Base-by-base conservation (phyloP, 2,329 filamentous ascomycete species). In the Nemania bipapillata region DNA sequence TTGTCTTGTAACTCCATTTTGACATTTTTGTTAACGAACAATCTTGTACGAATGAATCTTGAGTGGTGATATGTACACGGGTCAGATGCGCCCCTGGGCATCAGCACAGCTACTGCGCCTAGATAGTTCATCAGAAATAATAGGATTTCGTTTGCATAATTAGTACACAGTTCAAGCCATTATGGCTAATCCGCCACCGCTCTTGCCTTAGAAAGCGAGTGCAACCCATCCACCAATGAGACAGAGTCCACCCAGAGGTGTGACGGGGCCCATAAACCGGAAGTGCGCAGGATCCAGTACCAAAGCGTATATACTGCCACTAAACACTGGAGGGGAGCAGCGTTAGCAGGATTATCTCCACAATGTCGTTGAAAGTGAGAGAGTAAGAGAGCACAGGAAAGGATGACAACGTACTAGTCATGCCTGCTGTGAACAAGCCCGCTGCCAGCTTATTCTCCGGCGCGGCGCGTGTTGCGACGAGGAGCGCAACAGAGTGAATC, bases 161-260 rank as follows among this genome's bases (percentile, higher is more conserved):
- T n/a, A n/a, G n/a, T n/a, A n/a, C n/a, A n/a, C n/a, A n/a, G n/a
- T n/a, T 2, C 20, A 20, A 63, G 17, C 32, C n/a, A 26, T 35
- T 12, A 17, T 15, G 9, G 9, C 53, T 22, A n/a, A n/a, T 58
- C 1, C 0, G 9, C 2, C 7, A 50, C 28, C 7, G 7, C n/a
- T 20, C 12, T 42, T 2, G 7, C 35, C 4, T 59, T 69, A 70
- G 28, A 77, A 73, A 12, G 80, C 81, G 26, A 84, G 76, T 26
- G 80, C 77, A 60, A 86, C 76, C 89, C 89, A 92, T 0, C 89
- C 90, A 0, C 83, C 87, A 75, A 91, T 91, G 71, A 92, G 80
- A 67, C 85, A 89, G 57, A 89, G 71, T 0, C 89, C 89, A 0
- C 89, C 90, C 1, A 91, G 66, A 15, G 90, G 90, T 57, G 90